These are phyloP conservation scores for Casuarina equisetifolia DNA, from an alignment of 306 rosid species.

Conservation along the genomic window DNA sequence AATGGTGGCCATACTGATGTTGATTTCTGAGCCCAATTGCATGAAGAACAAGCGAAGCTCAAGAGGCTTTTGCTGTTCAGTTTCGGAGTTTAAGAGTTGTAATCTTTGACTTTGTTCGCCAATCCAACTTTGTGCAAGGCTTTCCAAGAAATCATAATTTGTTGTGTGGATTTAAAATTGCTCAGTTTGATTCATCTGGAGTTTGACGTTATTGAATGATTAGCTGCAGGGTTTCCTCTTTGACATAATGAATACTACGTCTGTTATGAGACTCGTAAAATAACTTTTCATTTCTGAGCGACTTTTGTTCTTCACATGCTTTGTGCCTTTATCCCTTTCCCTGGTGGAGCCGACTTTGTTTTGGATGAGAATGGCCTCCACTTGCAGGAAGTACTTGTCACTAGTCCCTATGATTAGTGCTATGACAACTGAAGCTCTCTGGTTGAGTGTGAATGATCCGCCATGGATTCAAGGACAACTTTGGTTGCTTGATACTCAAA, in stretches of 20 bases:
- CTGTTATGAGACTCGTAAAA: neutral
- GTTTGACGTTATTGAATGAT: neutral
- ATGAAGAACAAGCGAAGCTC: neutral
- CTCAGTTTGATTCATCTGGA: neutral
- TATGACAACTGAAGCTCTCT: constrained; percentile 71
- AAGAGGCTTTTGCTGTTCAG: neutral
- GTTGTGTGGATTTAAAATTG: neutral
- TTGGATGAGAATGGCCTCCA: constrained; percentile 41
- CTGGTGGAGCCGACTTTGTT: constrained; percentile 31
- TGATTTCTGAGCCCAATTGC: constrained; percentile 6
- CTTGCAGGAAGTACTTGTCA: constrained; percentile 77
- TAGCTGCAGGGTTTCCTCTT: neutral
- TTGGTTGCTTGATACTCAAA: constrained; percentile 47
- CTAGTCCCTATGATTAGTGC: constrained; percentile 81
- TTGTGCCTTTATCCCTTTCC: constrained; percentile 8
- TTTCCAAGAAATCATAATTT: neutral
- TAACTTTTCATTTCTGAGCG: neutral
- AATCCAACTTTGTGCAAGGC: neutral
- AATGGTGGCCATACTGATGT: neutral
- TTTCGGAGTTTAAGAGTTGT: neutral
- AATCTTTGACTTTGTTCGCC: neutral
- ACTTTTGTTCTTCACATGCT: constrained; percentile 11
- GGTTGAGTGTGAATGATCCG: constrained; percentile 65
- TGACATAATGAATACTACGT: neutral
- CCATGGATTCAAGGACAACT: constrained; percentile 83